Base-by-base conservation (phyloP, 1,284 basidiomycete genomes). In the Cryptococcus depauperatus region DNA sequence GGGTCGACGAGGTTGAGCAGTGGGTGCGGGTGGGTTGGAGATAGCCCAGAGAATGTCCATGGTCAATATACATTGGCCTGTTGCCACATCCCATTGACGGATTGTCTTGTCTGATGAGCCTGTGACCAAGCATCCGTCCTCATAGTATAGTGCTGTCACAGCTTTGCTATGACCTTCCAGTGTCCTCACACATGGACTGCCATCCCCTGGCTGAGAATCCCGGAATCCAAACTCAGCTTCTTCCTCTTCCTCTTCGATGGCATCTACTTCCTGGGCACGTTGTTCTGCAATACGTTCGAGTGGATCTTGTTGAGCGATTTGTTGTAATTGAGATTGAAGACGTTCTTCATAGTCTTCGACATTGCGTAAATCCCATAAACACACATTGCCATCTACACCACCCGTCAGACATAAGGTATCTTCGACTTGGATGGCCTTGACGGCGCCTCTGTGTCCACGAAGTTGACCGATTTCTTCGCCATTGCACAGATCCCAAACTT, bases 21-120 rank as follows among this genome's bases (percentile, higher is more conserved):
- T 50, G 58, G 76, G 48, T 13, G 52, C 66, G 8, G 83, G 77
- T 2, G 90, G 83, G 72, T 98, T 93, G 14, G 89, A 89, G 58
- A 98, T 96, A 3, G 93, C 93, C 95, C 95, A 99, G 16, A 99
- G 80, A 51, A 99, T 95, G 71, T 99, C 95, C 95, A 99, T 99
- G 10, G 93, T 95, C 75, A 96, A 83, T 41, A 98, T 84, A 68
- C 93, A 97, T 75, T 98, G 93, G 4, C 93, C 93, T 0, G 93
- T 97, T 32, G 81, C 81, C 46, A 98, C 79, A 66, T 98, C 93
- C 95, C 95, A 98, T 69, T 98, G 92, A 3, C 93, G 84, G 48
- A 99, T 78, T 1, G 95, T 99, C 74, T 97, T 96, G 75, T 99
- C 95, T 3, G 88, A 90, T 3, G 93, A 93, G 39, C 95, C 95